Percentiles rank a stretch among this genome's conserved stretches.
Evolutionary conservation across 495 filamentous ascomycete species (phyloP).

Genomic region (Physcia stellaris): DNA sequence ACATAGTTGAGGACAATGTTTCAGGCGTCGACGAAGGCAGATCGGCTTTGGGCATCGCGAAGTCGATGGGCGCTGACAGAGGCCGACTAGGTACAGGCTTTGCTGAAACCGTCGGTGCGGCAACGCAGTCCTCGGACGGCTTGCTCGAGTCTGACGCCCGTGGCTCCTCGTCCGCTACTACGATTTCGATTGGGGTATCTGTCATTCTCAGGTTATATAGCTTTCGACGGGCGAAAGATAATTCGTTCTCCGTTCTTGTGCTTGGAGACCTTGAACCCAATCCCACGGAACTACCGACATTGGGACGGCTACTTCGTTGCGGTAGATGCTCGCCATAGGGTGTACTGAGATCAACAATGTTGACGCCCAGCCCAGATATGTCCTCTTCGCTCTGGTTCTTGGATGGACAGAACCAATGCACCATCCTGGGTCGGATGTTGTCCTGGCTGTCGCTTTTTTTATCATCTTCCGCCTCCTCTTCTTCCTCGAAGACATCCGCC

Average conservation of each 20-base stretch:
- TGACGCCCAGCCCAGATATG: slow-evolving; percentile 38
- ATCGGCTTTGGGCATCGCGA: slow-evolving; percentile 21
- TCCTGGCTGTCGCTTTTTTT: slow-evolving; percentile 40
- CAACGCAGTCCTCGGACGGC: slow-evolving; percentile 40
- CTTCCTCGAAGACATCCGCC: slow-evolving; percentile 86
- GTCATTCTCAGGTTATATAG: slow-evolving; percentile 33
- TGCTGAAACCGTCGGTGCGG: slow-evolving; percentile 30
- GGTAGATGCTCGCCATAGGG: too few relatives aligned
- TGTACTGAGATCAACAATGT: slow-evolving; percentile 22
- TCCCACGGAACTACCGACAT: slow-evolving; percentile 7
- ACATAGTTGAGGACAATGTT: slow-evolving; percentile 18
- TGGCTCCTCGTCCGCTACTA: slow-evolving; percentile 28
- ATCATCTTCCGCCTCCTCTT: slow-evolving; percentile 64
- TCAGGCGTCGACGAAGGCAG: slow-evolving; percentile 15
- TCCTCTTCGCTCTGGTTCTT: slow-evolving; percentile 21
- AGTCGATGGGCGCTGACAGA: slow-evolving; percentile 37
- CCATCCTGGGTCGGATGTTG: slow-evolving; percentile 27
- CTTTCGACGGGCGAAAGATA: slow-evolving; percentile 24
- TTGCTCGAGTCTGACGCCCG: slow-evolving; percentile 28
- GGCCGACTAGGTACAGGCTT: slow-evolving; percentile 33
- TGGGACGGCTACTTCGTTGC: slow-evolving; percentile 9
- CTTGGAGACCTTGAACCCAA: background rate
- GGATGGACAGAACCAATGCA: slow-evolving; percentile 19
- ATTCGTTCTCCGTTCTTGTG: slow-evolving; percentile 22
- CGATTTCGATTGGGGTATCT: slow-evolving; percentile 27